Evolutionary conservation across 306 rosid genomes (phyloP).

Genomic region (Cucurbita argyrosperma): DNA sequence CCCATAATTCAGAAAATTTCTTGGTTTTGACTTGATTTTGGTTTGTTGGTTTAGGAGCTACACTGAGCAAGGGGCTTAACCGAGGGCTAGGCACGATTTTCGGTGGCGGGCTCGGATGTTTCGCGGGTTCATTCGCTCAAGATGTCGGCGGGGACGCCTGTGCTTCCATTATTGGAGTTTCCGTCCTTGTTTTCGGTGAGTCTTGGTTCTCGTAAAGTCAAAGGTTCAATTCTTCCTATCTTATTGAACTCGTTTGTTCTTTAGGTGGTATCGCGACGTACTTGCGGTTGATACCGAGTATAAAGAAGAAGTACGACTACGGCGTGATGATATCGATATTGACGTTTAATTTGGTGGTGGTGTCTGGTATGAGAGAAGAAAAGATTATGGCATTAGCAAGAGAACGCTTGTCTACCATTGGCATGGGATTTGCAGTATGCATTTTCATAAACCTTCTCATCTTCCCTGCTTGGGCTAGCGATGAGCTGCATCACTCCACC

Average conservation of each 20-base stretch:
- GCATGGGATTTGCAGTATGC: constrained; percentile 50
- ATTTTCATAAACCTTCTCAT: constrained; percentile 44
- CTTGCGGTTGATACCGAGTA: constrained; percentile 32
- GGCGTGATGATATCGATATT: constrained; percentile 57
- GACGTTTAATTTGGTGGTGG: constrained; percentile 64
- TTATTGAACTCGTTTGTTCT: background rate
- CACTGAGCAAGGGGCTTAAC: constrained; percentile 71
- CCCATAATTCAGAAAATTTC: no score
- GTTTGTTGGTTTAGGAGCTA: constrained; percentile 42
- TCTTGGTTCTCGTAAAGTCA: background rate
- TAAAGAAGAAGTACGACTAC: constrained; percentile 73
- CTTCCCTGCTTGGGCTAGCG: constrained; percentile 75
- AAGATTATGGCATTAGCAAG: constrained; percentile 46
- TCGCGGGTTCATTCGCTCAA: constrained; percentile 46
- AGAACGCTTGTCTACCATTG: constrained; percentile 47
- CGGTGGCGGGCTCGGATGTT: constrained; percentile 71
- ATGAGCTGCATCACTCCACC: constrained; percentile 63
- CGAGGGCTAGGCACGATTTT: constrained; percentile 67
- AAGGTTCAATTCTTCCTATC: background rate
- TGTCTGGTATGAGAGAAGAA: constrained; percentile 46
- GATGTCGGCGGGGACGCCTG: constrained; percentile 39
- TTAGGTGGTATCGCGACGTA: constrained; percentile 47
- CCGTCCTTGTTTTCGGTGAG: constrained; percentile 48
- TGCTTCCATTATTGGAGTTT: constrained; percentile 30
- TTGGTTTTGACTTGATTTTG: no score